These are phyloP conservation scores for Plasmodium vivax DNA, from an alignment of 169 alveolate species.

Conservation along the genomic window DNA sequence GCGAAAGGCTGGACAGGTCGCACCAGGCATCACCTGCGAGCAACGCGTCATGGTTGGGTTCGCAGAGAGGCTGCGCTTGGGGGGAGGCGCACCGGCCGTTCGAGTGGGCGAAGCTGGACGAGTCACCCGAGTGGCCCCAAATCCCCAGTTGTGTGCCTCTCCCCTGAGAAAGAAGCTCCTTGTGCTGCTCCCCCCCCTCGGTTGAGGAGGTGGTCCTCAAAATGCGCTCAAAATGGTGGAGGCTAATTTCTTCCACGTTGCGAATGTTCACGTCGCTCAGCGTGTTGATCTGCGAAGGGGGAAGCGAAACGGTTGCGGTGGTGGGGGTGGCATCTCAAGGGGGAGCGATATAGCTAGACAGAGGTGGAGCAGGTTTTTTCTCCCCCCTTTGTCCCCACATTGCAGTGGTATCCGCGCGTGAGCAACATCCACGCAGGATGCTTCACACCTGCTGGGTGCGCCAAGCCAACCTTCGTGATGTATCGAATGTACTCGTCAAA, in stretches of 20 bases:
- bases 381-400: neutral
- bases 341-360: neutral
- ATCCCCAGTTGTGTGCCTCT: neutral
- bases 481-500: conserved; percentile 1
- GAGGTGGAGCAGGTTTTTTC: neutral
- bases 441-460: neutral
- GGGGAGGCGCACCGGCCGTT: neutral
- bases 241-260: neutral
- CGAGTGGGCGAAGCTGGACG: neutral
- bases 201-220: neutral
- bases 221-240: neutral
- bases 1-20: neutral
- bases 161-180: neutral
- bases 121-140: neutral
- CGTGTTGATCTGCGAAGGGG: conserved; percentile 4
- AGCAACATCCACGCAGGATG: neutral
- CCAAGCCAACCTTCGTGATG: conserved; percentile 21
- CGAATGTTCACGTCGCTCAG: neutral
- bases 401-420: neutral
- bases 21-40: neutral
- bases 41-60: neutral
- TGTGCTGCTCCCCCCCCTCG: neutral
- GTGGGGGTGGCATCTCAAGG: neutral
- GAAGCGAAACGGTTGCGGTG: neutral
- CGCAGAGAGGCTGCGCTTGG: neutral